phyloP scores from a whole-genome alignment of 2,329 filamentous ascomycete genomes.

The Sclerotinia nivalis region DNA sequence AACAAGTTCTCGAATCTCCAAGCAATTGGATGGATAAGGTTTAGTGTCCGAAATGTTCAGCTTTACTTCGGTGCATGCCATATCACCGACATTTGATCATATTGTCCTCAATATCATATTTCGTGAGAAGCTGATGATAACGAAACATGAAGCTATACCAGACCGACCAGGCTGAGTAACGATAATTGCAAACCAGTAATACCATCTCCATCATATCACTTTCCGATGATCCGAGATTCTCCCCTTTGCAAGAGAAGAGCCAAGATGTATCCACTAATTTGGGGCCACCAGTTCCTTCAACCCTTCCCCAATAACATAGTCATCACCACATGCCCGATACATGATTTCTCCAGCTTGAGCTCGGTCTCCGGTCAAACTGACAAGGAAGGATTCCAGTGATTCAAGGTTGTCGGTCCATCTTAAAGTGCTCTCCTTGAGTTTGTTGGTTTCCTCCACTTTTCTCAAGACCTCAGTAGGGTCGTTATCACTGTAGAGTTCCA shows the following conservation, averaged over 20 bases:
- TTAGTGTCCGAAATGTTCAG: not conserved
- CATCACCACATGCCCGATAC: slow-evolving; percentile 47
- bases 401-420: slow-evolving; percentile 42
- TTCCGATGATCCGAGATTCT: not conserved
- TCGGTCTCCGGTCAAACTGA: slow-evolving; percentile 39
- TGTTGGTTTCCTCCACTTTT: slow-evolving; percentile 38
- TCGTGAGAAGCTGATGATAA: not conserved
- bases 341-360: slow-evolving; percentile 43
- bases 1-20: not conserved
- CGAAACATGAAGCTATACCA: slow-evolving; percentile 18
- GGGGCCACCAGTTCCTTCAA: slow-evolving; percentile 43
- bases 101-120: slow-evolving; percentile 14
- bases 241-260: slow-evolving; percentile 22
- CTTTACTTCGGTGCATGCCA: not conserved
- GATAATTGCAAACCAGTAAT: slow-evolving; percentile 17
- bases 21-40: slow-evolving; percentile 1
- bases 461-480: slow-evolving; percentile 39
- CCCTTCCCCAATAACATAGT: slow-evolving; percentile 50
- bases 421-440: slow-evolving; percentile 36
- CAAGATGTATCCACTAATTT: slow-evolving; percentile 17
- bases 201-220: not conserved
- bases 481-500: slow-evolving; percentile 39
- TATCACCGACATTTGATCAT: slow-evolving; percentile 6
- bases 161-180: slow-evolving; percentile 12
- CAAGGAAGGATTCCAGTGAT: slow-evolving; percentile 37